Percentiles rank a stretch among this genome's conserved stretches.
Evolutionary conservation across 768 basidiomycete species (phyloP).

Genomic region (Mycena capillaripes): DNA sequence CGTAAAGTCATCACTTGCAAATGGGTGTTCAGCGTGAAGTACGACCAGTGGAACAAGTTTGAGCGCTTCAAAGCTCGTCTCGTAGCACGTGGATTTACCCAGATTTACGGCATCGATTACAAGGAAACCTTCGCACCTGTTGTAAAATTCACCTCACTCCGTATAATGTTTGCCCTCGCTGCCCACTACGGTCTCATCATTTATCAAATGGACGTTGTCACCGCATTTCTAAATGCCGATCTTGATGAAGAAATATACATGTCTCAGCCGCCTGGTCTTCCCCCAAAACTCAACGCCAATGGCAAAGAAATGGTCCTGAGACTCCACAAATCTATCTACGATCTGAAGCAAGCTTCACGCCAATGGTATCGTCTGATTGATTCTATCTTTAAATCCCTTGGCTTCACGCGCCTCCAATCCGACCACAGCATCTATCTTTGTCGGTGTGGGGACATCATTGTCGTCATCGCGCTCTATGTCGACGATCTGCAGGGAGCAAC

Average conservation of each 20-base stretch:
- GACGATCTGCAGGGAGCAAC: constrained; percentile 5
- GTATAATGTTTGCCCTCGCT: neutral
- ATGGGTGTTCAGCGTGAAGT: constrained; percentile 12
- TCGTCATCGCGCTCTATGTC: neutral
- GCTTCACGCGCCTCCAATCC: neutral
- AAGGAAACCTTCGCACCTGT: too few species aligned
- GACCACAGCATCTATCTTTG: constrained; percentile 19
- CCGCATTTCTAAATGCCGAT: constrained; percentile 12
- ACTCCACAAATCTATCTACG: constrained; percentile 11
- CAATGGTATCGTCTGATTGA: constrained; percentile 6
- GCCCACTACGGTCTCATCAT: neutral
- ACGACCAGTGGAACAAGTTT: neutral
- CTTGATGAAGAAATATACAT: constrained; percentile 17
- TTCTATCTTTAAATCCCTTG: neutral
- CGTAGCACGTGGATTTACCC: neutral
- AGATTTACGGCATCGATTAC: too few species aligned
- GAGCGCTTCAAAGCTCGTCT: constrained; percentile 6
- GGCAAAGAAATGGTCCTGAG: constrained; percentile 3
- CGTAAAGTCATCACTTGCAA: constrained; percentile 7
- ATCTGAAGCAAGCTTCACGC: constrained; percentile 1
- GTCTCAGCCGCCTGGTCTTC: constrained; percentile 13
- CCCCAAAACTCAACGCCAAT: neutral
- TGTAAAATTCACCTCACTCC: neutral
- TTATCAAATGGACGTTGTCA: constrained; percentile 11
- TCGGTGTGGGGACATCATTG: neutral